Conservation (phyloP, 441 rosid species). For the Capsella rubella region DNA sequence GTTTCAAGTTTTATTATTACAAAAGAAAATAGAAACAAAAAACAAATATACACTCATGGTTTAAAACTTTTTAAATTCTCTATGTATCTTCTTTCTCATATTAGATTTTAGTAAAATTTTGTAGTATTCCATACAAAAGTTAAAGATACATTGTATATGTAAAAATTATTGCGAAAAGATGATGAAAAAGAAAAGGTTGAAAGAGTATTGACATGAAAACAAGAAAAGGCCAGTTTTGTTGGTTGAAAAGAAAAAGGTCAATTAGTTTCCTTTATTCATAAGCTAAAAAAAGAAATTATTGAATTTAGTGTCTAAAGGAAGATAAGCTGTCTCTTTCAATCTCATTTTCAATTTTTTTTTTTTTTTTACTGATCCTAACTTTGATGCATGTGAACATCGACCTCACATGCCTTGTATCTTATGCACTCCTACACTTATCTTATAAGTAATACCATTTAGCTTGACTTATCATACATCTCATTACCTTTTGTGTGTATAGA, state of each 20-base stretch:
- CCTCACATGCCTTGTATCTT: constrained; percentile 43
- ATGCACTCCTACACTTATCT: constrained; percentile 9
- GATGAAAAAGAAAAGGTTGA: constrained; percentile 24
- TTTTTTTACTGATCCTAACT: constrained; percentile 36
- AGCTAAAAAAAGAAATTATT: constrained; percentile 45
- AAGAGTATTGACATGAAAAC: constrained; percentile 42
- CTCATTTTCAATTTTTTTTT: constrained; percentile 32
- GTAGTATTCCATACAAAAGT: not conserved
- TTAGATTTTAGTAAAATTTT: not conserved
- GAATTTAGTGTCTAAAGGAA: constrained; percentile 43
- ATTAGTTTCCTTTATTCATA: constrained; percentile 45
- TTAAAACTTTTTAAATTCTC: not conserved
- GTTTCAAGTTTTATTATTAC: not conserved
- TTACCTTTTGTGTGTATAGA: constrained; percentile 38
- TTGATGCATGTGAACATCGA: constrained; percentile 45
- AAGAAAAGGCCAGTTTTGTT: constrained; percentile 44
- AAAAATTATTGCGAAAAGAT: constrained; percentile 28
- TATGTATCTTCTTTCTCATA: not conserved
- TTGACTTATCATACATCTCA: constrained; percentile 35
- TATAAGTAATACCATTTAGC: constrained; percentile 7
- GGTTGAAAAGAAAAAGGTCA: constrained; percentile 45
- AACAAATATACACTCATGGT: not conserved
- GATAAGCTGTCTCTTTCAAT: constrained; percentile 42
- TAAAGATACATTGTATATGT: not conserved
- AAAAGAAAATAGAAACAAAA: not conserved